Conservation (phyloP, 148 eudicot genomes). For the Simmondsia chinensis region DNA sequence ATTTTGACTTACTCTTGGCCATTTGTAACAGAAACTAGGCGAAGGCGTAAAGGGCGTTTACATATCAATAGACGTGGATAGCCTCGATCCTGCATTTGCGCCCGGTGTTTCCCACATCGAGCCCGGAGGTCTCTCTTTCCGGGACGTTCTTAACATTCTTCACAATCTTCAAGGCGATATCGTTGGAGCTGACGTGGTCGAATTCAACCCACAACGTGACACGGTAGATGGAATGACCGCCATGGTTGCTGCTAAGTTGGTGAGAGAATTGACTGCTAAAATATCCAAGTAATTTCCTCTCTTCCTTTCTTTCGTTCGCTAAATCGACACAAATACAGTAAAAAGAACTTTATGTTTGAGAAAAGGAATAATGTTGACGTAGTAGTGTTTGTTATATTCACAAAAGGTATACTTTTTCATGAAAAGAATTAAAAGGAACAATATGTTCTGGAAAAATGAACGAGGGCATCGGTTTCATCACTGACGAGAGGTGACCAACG, state of each 20-base stretch:
- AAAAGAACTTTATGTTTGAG: too few relatives aligned
- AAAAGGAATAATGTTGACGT: too few relatives aligned
- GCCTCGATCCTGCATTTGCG: conserved; percentile 94
- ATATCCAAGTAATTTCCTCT: conserved; percentile 83
- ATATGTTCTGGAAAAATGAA: too few relatives aligned
- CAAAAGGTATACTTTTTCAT: too few relatives aligned
- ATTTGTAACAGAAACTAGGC: conserved; percentile 65
- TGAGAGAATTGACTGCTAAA: conserved; percentile 77
- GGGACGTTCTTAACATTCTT: conserved; percentile 84
- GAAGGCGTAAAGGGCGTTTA: conserved; percentile 95
- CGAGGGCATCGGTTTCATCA: too few relatives aligned
- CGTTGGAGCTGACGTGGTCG: conserved; percentile 93
- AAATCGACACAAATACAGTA: too few relatives aligned
- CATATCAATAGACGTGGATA: conserved; percentile 77
- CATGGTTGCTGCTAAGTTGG: conserved; percentile 97
- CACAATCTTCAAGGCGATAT: conserved; percentile 85
- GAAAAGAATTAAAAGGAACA: too few relatives aligned
- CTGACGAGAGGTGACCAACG: too few relatives aligned
- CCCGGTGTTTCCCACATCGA: conserved; percentile 96
- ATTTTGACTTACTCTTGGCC: neutral
- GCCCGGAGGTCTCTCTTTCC: conserved; percentile 93
- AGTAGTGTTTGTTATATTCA: too few relatives aligned
- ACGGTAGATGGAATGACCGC: conserved; percentile 98
- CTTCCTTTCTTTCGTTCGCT: too few relatives aligned
- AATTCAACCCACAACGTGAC: conserved; percentile 94